Evolutionary conservation across 768 basidiomycete species (phyloP), one percentile per base, ranked within the genome.

Genomic region (Hypholoma sublateritium): DNA sequence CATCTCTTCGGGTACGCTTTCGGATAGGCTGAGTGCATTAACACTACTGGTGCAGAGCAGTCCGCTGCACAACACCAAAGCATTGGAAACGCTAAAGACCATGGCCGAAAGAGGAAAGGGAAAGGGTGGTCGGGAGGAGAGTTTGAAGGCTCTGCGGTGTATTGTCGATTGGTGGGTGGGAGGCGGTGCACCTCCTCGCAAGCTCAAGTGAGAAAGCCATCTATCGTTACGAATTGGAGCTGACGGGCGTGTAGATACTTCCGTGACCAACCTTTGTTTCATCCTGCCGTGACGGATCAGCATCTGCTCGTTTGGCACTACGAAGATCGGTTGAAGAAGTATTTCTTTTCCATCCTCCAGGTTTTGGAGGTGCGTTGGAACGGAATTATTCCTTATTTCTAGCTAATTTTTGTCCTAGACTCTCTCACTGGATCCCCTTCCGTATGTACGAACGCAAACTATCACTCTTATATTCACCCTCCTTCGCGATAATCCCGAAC

Each of bases 141-240:
- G 90, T 62, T 69, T 97, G 43, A 94, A 95, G 61, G 95, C 95
- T 2, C 68, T 96, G 53, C 80, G 95, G 42, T 96, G 95, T 59
- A 79, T 99, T 56, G 87, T 92, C 32, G 96, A 98, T 81, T 98
- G 96, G 95, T 97, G 95, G 93, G 83, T 90, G 45, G 95, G 94
- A 32, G 95, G 95, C 21, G 93, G 93, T n/a, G 91, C 87, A 17
- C 92, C 94, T 0, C 77, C 81, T 57, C 78, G 92, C 59, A 98
- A 98, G 69, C 80, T 98, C 22, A 92, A 82, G 91, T 95, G 58
- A 50, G 86, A 77, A 13, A 43, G 22, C 32, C 14, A 41, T 12
- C 49, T 16, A 53, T 28, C 45, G 32, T 2, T 22, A 45, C 14
- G 35, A 14, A 22, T 14, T 32, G 51, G 14, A 6, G 28, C 25